phyloP scores from a whole-genome alignment of 2,329 filamentous ascomycete genomes.

The Grosmannia penicillata region DNA sequence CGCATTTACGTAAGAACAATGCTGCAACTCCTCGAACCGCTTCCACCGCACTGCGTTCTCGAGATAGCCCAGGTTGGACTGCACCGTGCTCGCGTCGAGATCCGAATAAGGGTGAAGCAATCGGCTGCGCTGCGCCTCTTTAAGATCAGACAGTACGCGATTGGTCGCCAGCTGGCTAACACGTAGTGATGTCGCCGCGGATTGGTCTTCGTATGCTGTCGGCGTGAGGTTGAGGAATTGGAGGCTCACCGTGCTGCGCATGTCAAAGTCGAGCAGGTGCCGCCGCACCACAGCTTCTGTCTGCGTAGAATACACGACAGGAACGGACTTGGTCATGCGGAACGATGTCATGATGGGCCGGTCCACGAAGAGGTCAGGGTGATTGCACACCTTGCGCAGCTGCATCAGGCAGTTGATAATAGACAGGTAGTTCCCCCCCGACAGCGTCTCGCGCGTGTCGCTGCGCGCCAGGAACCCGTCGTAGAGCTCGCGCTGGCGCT shows the following conservation, averaged over 20 bases:
- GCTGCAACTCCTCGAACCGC: constrained; percentile 64
- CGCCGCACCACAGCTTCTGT: constrained; percentile 57
- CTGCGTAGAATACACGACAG: constrained; percentile 51
- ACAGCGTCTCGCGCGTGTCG: constrained; percentile 76
- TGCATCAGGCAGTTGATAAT: constrained; percentile 99
- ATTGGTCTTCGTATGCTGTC: constrained; percentile 52
- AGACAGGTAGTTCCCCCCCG: constrained; percentile 88
- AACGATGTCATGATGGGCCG: constrained; percentile 95
- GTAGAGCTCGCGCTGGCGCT: constrained; percentile 87
- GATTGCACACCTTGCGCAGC: constrained; percentile 93
- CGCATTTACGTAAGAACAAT: constrained; percentile 66
- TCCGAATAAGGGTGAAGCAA: constrained; percentile 38
- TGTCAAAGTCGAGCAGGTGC: constrained; percentile 44
- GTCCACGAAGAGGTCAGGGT: constrained; percentile 92
- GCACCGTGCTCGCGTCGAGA: constrained; percentile 51
- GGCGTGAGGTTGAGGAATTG: constrained; percentile 70
- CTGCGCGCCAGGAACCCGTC: constrained; percentile 88
- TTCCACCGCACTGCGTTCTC: constrained; percentile 56
- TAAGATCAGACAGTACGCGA: constrained; percentile 51
- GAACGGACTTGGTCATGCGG: constrained; percentile 69
- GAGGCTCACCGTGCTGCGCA: constrained; percentile 53
- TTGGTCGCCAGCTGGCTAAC: constrained; percentile 57
- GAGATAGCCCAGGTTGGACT: constrained; percentile 56
- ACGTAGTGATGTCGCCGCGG: constrained; percentile 34
- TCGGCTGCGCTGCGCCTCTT: constrained; percentile 52